Evolutionary conservation across 129 eudicot genomes (phyloP).

Genomic region (Helichrysum umbraculigerum): DNA sequence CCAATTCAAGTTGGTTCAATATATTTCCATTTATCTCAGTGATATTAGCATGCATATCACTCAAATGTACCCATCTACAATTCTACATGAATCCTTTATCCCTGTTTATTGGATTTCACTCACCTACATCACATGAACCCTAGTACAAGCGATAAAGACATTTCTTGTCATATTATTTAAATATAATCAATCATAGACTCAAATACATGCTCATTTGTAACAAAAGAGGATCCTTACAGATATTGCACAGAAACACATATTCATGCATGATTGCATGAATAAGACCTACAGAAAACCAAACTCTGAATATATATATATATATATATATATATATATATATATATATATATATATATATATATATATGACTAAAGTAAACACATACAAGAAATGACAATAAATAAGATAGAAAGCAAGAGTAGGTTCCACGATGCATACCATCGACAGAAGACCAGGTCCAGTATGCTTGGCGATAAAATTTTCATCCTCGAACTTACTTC

Average conservation of each 20-base stretch:
- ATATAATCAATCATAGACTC: background rate
- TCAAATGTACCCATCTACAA: background rate
- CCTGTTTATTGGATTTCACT: background rate
- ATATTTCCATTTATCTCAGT: background rate
- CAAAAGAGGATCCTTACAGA: background rate
- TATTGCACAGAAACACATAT: background rate
- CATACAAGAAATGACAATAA: background rate
- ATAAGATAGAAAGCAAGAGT: slow-evolving; percentile 1
- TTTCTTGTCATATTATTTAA: background rate
- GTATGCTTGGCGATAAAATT: slow-evolving; percentile 97
- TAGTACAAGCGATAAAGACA: background rate
- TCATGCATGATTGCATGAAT: background rate
- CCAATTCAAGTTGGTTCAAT: background rate
- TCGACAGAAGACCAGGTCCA: slow-evolving; percentile 92
- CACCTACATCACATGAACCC: background rate
- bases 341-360: background rate
- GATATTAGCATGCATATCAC: background rate
- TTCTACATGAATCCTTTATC: background rate
- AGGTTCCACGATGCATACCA: slow-evolving; percentile 55
- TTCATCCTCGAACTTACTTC: slow-evolving; percentile 96
- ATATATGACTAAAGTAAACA: slow-evolving; percentile 8
- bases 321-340: background rate
- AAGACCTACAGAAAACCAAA: background rate
- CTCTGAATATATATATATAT: background rate
- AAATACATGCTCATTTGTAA: background rate